Percentiles rank a stretch among this genome's conserved stretches.
phyloP scores from a whole-genome alignment of 306 rosid species.

The Lithocarpus polystachyus region DNA sequence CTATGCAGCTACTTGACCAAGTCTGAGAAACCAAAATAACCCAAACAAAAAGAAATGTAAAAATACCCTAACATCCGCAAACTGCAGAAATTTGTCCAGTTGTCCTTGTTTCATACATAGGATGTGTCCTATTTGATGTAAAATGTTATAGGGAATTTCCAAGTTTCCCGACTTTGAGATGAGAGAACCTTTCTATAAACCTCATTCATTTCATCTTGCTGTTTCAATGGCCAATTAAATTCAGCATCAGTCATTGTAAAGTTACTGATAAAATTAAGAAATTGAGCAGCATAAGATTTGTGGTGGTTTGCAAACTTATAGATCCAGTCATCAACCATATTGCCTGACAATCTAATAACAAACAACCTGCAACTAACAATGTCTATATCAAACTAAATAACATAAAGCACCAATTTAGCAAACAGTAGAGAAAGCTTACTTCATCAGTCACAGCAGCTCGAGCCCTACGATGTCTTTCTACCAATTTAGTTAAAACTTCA shows the following conservation, averaged over 20 bases:
- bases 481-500: slow-evolving; percentile 68
- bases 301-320: neutral
- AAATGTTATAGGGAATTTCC: neutral
- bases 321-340: neutral
- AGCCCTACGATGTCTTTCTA: slow-evolving; percentile 80
- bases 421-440: slow-evolving; percentile 44
- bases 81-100: too few relatives aligned
- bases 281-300: neutral
- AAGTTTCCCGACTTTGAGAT: neutral
- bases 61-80: too few relatives aligned
- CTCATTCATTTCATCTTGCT: neutral
- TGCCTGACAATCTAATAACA: neutral
- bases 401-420: neutral
- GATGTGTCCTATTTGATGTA: neutral
- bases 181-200: neutral
- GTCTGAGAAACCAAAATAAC: too few relatives aligned
- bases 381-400: neutral
- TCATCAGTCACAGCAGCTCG: slow-evolving; percentile 90
- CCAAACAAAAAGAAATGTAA: too few relatives aligned
- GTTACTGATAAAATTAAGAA: neutral
- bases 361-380: neutral
- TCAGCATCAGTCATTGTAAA: neutral
- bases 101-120: neutral
- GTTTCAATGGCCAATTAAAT: neutral
- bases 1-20: too few relatives aligned